Evolutionary conservation across 73 alveolate species (phyloP).

Genomic region (Effrenium voratum): DNA sequence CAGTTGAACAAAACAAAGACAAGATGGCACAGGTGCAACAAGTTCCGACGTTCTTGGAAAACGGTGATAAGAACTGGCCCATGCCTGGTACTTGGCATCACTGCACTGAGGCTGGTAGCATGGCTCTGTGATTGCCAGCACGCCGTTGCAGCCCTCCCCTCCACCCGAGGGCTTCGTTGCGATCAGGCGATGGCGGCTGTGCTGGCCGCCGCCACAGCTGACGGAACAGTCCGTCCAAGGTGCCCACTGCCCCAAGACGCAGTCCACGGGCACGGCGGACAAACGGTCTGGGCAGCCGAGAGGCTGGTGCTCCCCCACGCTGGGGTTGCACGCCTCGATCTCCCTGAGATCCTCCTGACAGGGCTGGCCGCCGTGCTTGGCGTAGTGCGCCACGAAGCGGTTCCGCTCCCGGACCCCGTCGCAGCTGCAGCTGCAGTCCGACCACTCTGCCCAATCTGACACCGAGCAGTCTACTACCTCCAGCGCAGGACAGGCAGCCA

Average conservation of each 20-base stretch:
- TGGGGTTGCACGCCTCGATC: conserved; percentile 1
- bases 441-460: conserved; percentile 9
- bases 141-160: conserved; percentile 29
- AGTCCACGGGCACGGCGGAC: neutral
- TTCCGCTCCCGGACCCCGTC: conserved; percentile 35
- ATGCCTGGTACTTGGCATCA: neutral
- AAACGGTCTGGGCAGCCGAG: neutral
- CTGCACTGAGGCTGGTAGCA: conserved; percentile 17
- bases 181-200: neutral
- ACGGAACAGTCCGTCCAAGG: conserved; percentile 9
- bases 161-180: neutral
- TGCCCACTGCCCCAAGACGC: neutral
- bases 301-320: conserved; percentile 4
- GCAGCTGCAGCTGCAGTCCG: conserved; percentile 32
- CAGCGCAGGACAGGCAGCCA: conserved; percentile 1
- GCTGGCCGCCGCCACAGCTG: conserved; percentile 33
- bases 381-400: neutral
- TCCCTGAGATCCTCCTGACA: conserved; percentile 8
- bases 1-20: too few relatives aligned
- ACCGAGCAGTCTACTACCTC: neutral
- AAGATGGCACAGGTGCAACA: too few relatives aligned
- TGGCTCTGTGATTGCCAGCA: conserved; percentile 5
- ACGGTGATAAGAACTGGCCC: too few relatives aligned
- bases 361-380: conserved; percentile 8
- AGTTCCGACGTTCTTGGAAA: too few relatives aligned